phyloP scores from a whole-genome alignment of 208 protist species.

The Leptomonas pyrrhocoris region DNA sequence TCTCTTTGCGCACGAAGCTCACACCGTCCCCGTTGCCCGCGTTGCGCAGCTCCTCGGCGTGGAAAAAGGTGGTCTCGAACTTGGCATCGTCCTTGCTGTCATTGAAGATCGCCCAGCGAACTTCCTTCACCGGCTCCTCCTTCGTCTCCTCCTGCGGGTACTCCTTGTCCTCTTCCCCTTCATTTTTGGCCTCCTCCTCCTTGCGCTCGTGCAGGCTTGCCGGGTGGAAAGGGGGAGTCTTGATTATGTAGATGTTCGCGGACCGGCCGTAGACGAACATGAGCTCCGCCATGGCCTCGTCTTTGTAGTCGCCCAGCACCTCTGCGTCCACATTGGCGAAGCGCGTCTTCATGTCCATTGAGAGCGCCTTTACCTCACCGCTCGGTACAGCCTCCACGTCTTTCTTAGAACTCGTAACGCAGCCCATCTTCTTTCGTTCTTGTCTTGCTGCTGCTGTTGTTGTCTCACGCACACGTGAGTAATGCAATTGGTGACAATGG shows the following conservation, averaged over 20 bases:
- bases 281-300: slow-evolving; percentile 19
- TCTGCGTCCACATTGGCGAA: slow-evolving; percentile 24
- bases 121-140: slow-evolving; percentile 14
- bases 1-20: slow-evolving; percentile 10
- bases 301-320: slow-evolving; percentile 30
- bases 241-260: slow-evolving; percentile 33
- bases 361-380: slow-evolving; percentile 13
- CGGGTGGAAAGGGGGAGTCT: slow-evolving; percentile 21
- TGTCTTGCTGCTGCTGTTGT: background rate
- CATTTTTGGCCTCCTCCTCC: background rate
- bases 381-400: background rate
- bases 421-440: no score
- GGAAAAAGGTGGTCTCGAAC: slow-evolving; percentile 48
- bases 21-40: slow-evolving; percentile 13
- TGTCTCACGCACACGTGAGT: background rate
- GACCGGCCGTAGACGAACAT: slow-evolving; percentile 24
- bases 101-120: slow-evolving; percentile 48
- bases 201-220: background rate
- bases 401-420: slow-evolving; percentile 19
- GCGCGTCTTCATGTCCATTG: slow-evolving; percentile 24
- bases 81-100: slow-evolving; percentile 43
- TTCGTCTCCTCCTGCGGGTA: background rate
- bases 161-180: background rate
- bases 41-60: slow-evolving; percentile 24
- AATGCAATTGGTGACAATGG: no score